Conservation (phyloP, 352 stramenopile genomes). For the Halophytophthora batemanensis region DNA sequence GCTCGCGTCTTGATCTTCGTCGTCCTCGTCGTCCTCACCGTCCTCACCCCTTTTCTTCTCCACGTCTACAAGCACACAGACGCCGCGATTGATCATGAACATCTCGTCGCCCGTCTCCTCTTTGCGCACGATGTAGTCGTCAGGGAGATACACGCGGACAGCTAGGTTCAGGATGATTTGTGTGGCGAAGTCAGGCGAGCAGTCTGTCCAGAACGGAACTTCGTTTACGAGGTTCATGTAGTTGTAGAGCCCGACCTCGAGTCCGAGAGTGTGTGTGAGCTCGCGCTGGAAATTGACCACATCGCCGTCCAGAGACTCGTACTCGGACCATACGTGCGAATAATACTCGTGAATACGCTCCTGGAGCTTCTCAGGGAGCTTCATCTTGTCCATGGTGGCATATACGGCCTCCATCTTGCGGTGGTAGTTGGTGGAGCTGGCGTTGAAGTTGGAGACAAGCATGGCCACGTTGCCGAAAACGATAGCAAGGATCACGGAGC, state of each 20-base stretch:
- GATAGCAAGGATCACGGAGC: constrained; percentile 45
- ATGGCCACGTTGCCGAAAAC: constrained; percentile 61
- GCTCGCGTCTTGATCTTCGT: too few species aligned
- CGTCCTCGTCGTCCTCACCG: constrained; percentile 4
- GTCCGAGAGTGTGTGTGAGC: constrained; percentile 57
- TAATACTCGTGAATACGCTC: constrained; percentile 76
- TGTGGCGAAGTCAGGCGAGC: constrained; percentile 53
- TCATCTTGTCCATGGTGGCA: constrained; percentile 50
- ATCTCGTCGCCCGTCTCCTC: constrained; percentile 51
- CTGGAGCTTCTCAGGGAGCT: constrained; percentile 36
- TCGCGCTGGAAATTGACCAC: constrained; percentile 50
- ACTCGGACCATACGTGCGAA: constrained; percentile 64
- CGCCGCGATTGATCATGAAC: constrained; percentile 63
- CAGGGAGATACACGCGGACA: constrained; percentile 53
- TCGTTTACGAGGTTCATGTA: constrained; percentile 56
- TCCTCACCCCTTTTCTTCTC: constrained; percentile 14
- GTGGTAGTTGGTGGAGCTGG: constrained; percentile 47
- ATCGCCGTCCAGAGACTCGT: constrained; percentile 58
- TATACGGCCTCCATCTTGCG: constrained; percentile 56
- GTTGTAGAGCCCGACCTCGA: constrained; percentile 72
- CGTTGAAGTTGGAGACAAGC: constrained; percentile 53
- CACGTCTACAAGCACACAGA: constrained; percentile 29
- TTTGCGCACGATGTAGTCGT: constrained; percentile 56
- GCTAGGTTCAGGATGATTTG: constrained; percentile 41
- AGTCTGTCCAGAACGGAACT: constrained; percentile 41